A percentile compares a stretch with the other conserved stretches of the same genome.
Evolutionary conservation across 768 basidiomycete species (phyloP).

Genomic region (Termitomyces sp.): DNA sequence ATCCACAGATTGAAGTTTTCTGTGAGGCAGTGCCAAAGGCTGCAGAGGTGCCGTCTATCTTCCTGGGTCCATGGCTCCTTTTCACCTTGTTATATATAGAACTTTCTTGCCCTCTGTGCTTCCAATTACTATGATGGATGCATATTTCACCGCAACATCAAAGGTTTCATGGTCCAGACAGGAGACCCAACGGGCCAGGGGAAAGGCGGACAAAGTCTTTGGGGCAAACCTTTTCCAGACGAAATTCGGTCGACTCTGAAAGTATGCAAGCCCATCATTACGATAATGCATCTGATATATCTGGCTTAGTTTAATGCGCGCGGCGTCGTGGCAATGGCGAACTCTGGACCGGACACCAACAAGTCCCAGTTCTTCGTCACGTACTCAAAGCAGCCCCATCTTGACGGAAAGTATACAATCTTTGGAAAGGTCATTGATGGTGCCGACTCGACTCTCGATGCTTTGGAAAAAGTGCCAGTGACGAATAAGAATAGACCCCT

Average conservation of each 20-base stretch:
- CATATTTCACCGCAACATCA: slow-evolving; percentile 93
- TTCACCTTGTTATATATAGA: slow-evolving; percentile 51
- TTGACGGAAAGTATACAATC: slow-evolving; percentile 94
- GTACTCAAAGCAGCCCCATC: slow-evolving; percentile 89
- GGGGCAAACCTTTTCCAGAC: slow-evolving; percentile 89
- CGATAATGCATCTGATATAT: slow-evolving; percentile 19
- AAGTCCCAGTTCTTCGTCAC: slow-evolving; percentile 90
- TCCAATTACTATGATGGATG: slow-evolving; percentile 83
- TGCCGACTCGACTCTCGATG: slow-evolving; percentile 87
- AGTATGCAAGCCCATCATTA: slow-evolving; percentile 37
- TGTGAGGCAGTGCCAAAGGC: slow-evolving; percentile 96
- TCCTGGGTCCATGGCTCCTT: slow-evolving; percentile 7
- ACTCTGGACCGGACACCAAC: slow-evolving; percentile 91
- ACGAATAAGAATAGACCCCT: slow-evolving; percentile 87
- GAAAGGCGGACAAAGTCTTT: slow-evolving; percentile 96
- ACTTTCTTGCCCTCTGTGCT: slow-evolving; percentile 93
- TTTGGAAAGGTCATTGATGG: slow-evolving; percentile 99
- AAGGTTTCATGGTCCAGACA: slow-evolving; percentile 93
- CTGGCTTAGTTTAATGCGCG: slow-evolving; percentile 84
- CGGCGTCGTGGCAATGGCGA: slow-evolving; percentile 97
- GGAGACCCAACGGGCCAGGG: slow-evolving; percentile 89
- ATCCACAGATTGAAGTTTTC: slow-evolving; percentile 84
- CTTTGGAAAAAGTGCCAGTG: slow-evolving; percentile 91
- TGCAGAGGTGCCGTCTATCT: slow-evolving; percentile 64
- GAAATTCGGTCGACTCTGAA: slow-evolving; percentile 94